Conservation (phyloP, 2,329 filamentous ascomycete genomes). For the Hymenoscyphus fraxineus region DNA sequence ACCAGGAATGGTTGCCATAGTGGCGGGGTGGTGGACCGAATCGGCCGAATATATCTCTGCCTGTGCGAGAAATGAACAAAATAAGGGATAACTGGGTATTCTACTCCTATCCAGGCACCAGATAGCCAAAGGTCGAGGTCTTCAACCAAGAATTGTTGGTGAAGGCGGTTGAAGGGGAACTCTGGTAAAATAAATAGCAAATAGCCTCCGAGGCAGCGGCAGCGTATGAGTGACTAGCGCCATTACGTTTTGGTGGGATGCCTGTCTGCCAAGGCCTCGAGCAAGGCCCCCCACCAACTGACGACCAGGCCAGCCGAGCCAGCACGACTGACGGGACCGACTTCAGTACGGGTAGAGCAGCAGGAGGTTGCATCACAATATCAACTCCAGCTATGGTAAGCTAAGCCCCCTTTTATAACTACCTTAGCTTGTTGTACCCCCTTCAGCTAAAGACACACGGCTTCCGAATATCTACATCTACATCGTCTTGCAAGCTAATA, state of each 20-base stretch:
- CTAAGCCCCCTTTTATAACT: too few relatives aligned
- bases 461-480: neutral
- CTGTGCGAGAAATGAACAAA: neutral
- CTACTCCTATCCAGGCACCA: neutral
- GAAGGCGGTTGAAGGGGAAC: neutral
- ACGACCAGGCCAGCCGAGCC: constrained; percentile 10
- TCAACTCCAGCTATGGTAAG: constrained; percentile 23
- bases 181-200: constrained; percentile 1
- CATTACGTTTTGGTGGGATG: constrained; percentile 12
- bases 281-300: constrained; percentile 28
- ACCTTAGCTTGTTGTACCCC: neutral
- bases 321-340: constrained; percentile 5
- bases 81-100: neutral
- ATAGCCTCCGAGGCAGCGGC: neutral
- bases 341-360: constrained; percentile 7
- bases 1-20: constrained; percentile 36
- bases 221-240: constrained; percentile 1
- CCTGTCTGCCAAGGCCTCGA: constrained; percentile 14
- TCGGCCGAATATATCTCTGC: neutral
- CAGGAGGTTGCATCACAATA: constrained; percentile 14
- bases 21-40: constrained; percentile 22
- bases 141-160: constrained; percentile 1
- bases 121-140: neutral
- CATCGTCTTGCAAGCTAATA: neutral
- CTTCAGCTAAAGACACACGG: neutral